phyloP scores from a whole-genome alignment of 2,329 filamentous ascomycete species.

The Hypoxylon sp. region DNA sequence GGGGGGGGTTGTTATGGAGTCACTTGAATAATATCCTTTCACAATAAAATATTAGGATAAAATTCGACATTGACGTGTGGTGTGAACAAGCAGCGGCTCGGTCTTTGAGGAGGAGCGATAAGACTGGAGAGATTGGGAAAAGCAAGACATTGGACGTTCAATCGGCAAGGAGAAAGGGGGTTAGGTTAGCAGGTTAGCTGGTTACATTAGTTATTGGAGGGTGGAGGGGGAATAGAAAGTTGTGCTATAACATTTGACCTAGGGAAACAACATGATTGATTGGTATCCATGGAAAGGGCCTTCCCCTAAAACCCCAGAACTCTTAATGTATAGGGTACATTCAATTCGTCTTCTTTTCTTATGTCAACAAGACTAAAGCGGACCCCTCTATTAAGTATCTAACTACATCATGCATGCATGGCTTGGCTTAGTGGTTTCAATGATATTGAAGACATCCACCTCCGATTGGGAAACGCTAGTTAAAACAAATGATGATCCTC shows the following conservation, averaged over 20 bases:
- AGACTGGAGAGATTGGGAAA: conserved; percentile 26
- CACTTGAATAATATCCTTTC: no score
- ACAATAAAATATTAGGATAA: no score
- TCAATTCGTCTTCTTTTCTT: no score
- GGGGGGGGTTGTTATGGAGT: no score
- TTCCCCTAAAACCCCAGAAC: conserved; percentile 29
- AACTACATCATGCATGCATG: no score
- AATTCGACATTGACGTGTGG: no score
- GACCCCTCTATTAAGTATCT: conserved; percentile 11
- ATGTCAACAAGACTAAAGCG: no score
- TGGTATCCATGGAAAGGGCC: conserved; percentile 36
- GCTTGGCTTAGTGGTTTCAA: conserved; percentile 26
- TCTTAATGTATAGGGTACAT: conserved; percentile 22
- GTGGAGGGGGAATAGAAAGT: not conserved
- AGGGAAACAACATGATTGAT: no score
- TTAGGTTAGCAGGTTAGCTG: not conserved
- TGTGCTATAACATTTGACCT: no score
- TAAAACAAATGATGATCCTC: conserved; percentile 34
- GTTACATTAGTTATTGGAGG: not conserved
- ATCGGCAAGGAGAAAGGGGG: conserved; percentile 33
- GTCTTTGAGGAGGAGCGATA: conserved; percentile 12
- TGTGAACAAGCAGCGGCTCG: conserved; percentile 16
- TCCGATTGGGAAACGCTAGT: conserved; percentile 22
- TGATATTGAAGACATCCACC: conserved; percentile 17
- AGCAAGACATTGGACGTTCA: conserved; percentile 33